Evolutionary conservation across 2,329 filamentous ascomycete species (phyloP).

Genomic region (Drechmeria coniospora): DNA sequence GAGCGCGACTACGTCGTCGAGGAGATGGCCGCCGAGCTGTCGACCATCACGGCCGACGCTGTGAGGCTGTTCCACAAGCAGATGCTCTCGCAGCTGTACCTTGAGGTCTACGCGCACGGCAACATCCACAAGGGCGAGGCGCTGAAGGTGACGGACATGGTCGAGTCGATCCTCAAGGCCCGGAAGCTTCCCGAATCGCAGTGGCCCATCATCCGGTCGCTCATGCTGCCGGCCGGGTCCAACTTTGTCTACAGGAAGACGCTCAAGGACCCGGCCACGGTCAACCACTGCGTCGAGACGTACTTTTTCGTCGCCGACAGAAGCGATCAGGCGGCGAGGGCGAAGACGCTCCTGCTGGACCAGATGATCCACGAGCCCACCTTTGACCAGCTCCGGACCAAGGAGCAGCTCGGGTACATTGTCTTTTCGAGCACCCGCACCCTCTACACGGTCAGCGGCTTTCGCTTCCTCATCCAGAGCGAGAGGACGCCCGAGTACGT

Average conservation of each 20-base stretch:
- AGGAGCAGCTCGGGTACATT: conserved; percentile 94
- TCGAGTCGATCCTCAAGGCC: conserved; percentile 65
- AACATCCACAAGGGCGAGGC: conserved; percentile 93
- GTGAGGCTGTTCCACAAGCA: conserved; percentile 67
- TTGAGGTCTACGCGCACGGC: conserved; percentile 79
- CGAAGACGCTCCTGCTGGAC: conserved; percentile 66
- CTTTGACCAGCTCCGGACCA: conserved; percentile 88
- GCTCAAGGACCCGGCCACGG: conserved; percentile 73
- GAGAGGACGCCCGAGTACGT: conserved; percentile 74
- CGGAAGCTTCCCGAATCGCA: conserved; percentile 59
- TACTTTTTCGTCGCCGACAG: conserved; percentile 56
- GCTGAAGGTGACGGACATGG: conserved; percentile 65
- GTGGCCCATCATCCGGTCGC: conserved; percentile 62
- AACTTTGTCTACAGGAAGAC: conserved; percentile 74
- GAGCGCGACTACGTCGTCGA: conserved; percentile 69
- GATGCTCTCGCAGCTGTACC: conserved; percentile 66
- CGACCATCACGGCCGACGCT: conserved; percentile 56
- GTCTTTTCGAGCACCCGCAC: conserved; percentile 69
- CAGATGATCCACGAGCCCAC: conserved; percentile 88
- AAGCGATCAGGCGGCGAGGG: conserved; percentile 52
- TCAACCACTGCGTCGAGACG: conserved; percentile 77
- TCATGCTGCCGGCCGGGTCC: conserved; percentile 63
- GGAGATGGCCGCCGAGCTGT: conserved; percentile 63
- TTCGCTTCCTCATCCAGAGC: conserved; percentile 85
- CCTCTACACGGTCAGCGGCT: conserved; percentile 65